phyloP scores from a whole-genome alignment of 257 asterid genomes.

The Nyctanthes arbortristis region DNA sequence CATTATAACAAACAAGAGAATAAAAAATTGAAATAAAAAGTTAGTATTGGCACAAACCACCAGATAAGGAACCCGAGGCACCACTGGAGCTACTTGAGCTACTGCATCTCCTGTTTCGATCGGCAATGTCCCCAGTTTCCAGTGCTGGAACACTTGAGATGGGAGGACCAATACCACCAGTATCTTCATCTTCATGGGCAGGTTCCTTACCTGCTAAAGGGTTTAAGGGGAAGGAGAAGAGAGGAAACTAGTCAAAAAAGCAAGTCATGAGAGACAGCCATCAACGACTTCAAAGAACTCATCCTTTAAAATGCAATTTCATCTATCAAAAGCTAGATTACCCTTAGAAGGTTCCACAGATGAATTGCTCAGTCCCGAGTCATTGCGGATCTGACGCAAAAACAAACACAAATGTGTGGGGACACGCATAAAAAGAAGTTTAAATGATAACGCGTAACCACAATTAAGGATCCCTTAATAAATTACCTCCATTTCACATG shows the following conservation, averaged over 20 bases:
- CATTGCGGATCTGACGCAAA: constrained; percentile 53
- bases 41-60: constrained; percentile 47
- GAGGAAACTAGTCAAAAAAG: constrained; percentile 18
- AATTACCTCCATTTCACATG: constrained; percentile 59
- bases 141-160: constrained; percentile 57
- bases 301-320: constrained; percentile 4
- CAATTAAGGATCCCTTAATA: constrained; percentile 7
- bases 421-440: constrained; percentile 4
- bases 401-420: constrained; percentile 13
- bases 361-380: constrained; percentile 53
- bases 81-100: constrained; percentile 76
- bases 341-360: constrained; percentile 58
- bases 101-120: constrained; percentile 52
- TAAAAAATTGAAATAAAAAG: not conserved
- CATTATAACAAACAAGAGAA: constrained; percentile 1
- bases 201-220: constrained; percentile 45
- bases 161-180: constrained; percentile 72
- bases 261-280: constrained; percentile 9
- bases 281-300: not conserved
- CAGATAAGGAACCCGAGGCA: constrained; percentile 71
- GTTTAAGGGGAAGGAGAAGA: constrained; percentile 10
- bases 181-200: constrained; percentile 78
- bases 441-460: constrained; percentile 5
- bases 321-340: constrained; percentile 24
- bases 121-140: constrained; percentile 52